Evolutionary conservation across 192 early-diverging fungal species (phyloP).

Genomic region (Phycomyces nitens): DNA sequence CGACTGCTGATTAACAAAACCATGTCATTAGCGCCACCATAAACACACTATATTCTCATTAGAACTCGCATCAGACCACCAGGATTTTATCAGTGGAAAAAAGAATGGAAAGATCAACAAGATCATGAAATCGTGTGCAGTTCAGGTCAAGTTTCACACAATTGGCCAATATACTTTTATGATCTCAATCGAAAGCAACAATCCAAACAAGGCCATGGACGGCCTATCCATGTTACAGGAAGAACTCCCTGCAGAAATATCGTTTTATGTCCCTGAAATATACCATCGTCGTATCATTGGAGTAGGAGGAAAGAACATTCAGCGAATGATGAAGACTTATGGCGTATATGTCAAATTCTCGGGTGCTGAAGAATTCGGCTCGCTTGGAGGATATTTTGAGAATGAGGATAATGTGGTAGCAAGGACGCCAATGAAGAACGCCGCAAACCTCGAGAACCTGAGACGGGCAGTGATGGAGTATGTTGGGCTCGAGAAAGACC

Average conservation of each 20-base stretch:
- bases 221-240: constrained; percentile 69
- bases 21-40: not conserved
- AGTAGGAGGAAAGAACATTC: constrained; percentile 85
- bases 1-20: too few species aligned
- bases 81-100: constrained; percentile 85
- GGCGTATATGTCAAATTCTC: constrained; percentile 88
- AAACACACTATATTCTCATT: constrained; percentile 68
- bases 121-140: constrained; percentile 71
- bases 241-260: constrained; percentile 82
- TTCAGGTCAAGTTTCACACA: constrained; percentile 62
- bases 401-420: constrained; percentile 84
- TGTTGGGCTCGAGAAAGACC: constrained; percentile 39
- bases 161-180: constrained; percentile 78
- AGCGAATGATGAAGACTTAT: constrained; percentile 86
- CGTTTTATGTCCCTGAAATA: constrained; percentile 76
- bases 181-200: constrained; percentile 62
- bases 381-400: constrained; percentile 76
- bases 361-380: constrained; percentile 74
- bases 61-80: constrained; percentile 73
- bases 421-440: constrained; percentile 79
- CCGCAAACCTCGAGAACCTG: constrained; percentile 62
- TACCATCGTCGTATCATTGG: constrained; percentile 88
- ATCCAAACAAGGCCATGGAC: constrained; percentile 55
- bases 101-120: constrained; percentile 88
- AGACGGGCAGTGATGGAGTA: constrained; percentile 62